Evolutionary conservation across 768 basidiomycete species (phyloP), one percentile per base, ranked within the genome.

Genomic region (Mycena indigotica): DNA sequence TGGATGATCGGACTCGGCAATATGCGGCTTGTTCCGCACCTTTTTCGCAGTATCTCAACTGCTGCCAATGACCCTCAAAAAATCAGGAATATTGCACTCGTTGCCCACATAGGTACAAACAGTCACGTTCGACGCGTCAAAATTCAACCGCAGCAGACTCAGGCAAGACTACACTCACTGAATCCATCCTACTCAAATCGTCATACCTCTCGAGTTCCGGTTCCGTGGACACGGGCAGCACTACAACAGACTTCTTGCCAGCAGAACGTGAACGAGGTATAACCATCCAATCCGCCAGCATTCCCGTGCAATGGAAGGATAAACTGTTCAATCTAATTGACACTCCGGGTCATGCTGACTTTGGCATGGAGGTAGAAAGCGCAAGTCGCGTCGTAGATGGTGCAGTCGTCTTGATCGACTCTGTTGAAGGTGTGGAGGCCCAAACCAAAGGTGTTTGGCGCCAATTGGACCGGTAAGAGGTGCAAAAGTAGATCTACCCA

Each of bases 361-460:
- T 95, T 72, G 93, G 93, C n/a, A 94, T 95, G 92, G 93, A 95
- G 67, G 93, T 95, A 25, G 93, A 95, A 72, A 91, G 92, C 66
- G 93, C 93, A 6, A 94, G 92, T 66, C 85, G 93, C 26, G 88
- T 95, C 16, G 84, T 94, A 3, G 93, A 95, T 61, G 93, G 93
- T 55, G 93, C 92, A 16, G 86, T 95, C 26, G 89, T 95, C 28
- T 72, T 95, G 28, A 84, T 95, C 41, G 93, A 95, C 72, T 89
- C 92, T 0, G 93, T 95, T 0, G 93, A 95, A 72, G 93, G 93
- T 5, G 93, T 95, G 4, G 93, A 95, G 70, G 85, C 91, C 12
- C 93, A 95, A 68, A 95, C 93, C 0, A 88, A 85, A 70, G 91
- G 89, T 39, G 93, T 95, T 44, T 95, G 93, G 93, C 76, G 75